Evolutionary conservation across 2,329 filamentous ascomycete genomes (phyloP), one percentile per base, ranked within the genome.

Genomic region (Proliferodiscus dingleyae): DNA sequence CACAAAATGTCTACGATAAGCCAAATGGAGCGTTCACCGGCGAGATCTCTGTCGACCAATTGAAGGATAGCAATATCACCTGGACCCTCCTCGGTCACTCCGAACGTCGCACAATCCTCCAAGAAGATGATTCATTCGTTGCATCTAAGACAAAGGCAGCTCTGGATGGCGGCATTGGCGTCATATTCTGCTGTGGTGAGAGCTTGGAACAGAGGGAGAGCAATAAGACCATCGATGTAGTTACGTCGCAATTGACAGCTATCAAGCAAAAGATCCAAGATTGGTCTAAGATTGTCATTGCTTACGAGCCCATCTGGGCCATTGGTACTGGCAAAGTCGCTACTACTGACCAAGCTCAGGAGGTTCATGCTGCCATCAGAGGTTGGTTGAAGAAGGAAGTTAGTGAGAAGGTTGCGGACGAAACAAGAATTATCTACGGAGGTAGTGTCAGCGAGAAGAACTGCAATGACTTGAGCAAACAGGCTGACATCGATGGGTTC

Each of bases 261-360:
- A 87, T 91, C 55, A 80, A 80, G 46, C 83, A 89, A 68, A 76
- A 85, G 74, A 73, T 88, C 65, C 73, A 80, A 61, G 87, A 95
- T 74, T 98, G 93, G 93, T 80, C 75, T 64, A 93, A 93, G 76
- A 80, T 98, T 56, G 93, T 98, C 67, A 80, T 98, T 63, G 93
- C 93, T 64, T 98, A 98, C 72, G 93, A 98, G 80, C 93, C 93
- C 64, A 94, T 98, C 77, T 98, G 93, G 91, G 89, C 81, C 67
- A 86, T 83, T 60, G 91, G 91, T 60, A 97, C 93, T 57, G 93
- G 93, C 70, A 94, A 93, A 76, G 89, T 94, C 57, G 89, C 89
- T 60, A 86, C 83, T 54, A 89, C 83, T 50, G 77, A 89, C 72
- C 89, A 95, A 78, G 89, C 89, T 47, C 89, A 95, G 75, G 89